These are phyloP conservation scores for Lactarius indigo DNA, from an alignment of 768 basidiomycete genomes.

Conservation along the genomic window DNA sequence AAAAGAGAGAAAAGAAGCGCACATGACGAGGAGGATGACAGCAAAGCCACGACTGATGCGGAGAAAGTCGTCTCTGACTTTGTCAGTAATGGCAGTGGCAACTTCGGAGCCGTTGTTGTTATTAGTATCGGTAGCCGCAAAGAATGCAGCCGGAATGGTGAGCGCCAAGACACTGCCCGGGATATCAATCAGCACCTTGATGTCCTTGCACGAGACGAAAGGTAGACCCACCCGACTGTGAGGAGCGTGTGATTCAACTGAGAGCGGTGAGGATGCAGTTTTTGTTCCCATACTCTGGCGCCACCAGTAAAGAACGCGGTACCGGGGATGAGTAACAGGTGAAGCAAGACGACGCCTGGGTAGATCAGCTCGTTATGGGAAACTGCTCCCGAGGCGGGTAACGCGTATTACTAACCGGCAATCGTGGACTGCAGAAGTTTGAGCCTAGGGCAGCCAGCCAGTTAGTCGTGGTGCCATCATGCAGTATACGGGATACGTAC, in stretches of 20 bases:
- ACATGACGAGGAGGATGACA: slow-evolving; percentile 59
- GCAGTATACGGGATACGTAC: slow-evolving; percentile 39
- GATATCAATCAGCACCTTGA: background rate
- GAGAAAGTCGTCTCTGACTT: slow-evolving; percentile 46
- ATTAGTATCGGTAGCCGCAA: slow-evolving; percentile 50
- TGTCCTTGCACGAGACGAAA: background rate
- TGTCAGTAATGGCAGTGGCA: slow-evolving; percentile 39
- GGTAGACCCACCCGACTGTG: slow-evolving; percentile 54
- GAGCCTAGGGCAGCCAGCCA: slow-evolving; percentile 38
- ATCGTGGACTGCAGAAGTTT: slow-evolving; percentile 67
- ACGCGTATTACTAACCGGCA: slow-evolving; percentile 41
- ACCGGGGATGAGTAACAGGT: slow-evolving; percentile 68
- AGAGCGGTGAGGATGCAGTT: slow-evolving; percentile 60
- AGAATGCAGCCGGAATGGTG: slow-evolving; percentile 64
- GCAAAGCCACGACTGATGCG: slow-evolving; percentile 64
- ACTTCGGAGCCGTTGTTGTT: slow-evolving; percentile 29
- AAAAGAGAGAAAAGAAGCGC: slow-evolving; percentile 26
- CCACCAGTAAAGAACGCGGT: slow-evolving; percentile 70
- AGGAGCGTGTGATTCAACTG: slow-evolving; percentile 69
- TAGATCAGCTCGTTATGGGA: background rate
- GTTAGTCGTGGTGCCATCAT: background rate
- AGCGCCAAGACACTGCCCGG: slow-evolving; percentile 53
- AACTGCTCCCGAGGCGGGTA: background rate
- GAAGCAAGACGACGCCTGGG: slow-evolving; percentile 67
- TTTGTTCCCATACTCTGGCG: slow-evolving; percentile 61